Evolutionary conservation across 805 yeast species (phyloP).

Genomic region (Scheffersomyces stipitis): DNA sequence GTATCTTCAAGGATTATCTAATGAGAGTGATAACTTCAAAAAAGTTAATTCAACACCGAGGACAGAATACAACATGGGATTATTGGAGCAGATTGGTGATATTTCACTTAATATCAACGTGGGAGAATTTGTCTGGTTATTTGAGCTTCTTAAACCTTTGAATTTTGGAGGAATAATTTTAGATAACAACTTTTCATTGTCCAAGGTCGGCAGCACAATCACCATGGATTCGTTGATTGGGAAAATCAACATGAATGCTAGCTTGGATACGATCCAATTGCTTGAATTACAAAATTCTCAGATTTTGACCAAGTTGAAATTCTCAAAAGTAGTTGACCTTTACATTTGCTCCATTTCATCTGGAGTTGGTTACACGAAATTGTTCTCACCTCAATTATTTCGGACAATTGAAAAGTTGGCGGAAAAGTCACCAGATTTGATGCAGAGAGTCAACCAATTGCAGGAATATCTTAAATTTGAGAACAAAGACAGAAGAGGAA

Average conservation of each 20-base stretch:
- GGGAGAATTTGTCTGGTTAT: constrained; percentile 18
- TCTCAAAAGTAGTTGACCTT: constrained; percentile 8
- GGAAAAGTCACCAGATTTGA: constrained; percentile 4
- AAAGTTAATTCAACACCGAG: too few relatives aligned
- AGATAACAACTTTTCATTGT: constrained; percentile 16
- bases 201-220: constrained; percentile 9
- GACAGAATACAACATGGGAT: neutral
- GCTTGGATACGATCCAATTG: constrained; percentile 13
- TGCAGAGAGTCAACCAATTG: constrained; percentile 5
- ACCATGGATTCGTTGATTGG: constrained; percentile 17
- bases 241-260: constrained; percentile 17
- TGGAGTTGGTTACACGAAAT: constrained; percentile 31
- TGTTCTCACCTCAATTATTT: constrained; percentile 24
- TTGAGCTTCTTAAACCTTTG: constrained; percentile 17
- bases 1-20: neutral
- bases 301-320: constrained; percentile 14
- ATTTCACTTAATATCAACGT: constrained; percentile 15
- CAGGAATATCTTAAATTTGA: too few relatives aligned
- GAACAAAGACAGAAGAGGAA: neutral
- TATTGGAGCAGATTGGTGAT: constrained; percentile 8
- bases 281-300: constrained; percentile 28
- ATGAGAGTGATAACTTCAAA: too few relatives aligned
- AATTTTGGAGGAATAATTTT: constrained; percentile 16
- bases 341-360: constrained; percentile 14
- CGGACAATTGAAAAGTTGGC: constrained; percentile 16